phyloP scores from a whole-genome alignment of 495 filamentous ascomycete genomes.

The Penicillium goetzii region DNA sequence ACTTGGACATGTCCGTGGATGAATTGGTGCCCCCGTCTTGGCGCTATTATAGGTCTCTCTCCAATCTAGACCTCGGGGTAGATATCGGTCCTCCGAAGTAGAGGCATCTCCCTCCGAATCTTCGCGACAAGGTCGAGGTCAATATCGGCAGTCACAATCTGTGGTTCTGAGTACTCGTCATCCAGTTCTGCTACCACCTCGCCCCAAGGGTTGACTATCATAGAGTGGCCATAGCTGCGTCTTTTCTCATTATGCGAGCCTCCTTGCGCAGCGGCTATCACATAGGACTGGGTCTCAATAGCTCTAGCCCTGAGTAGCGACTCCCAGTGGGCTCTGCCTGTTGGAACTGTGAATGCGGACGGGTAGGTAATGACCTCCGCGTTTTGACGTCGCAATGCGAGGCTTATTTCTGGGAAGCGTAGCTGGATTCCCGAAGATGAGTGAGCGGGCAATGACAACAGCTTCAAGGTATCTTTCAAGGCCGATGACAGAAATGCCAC shows the following conservation, averaged over 20 bases:
- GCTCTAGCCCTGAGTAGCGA: conserved; percentile 76
- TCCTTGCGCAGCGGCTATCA: conserved; percentile 86
- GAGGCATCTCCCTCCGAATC: conserved; percentile 64
- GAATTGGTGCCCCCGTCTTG: not conserved
- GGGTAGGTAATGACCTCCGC: conserved; percentile 86
- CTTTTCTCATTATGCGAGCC: conserved; percentile 79
- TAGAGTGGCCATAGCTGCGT: conserved; percentile 83
- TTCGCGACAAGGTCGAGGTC: conserved; percentile 54
- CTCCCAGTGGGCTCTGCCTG: conserved; percentile 86
- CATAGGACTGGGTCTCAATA: conserved; percentile 87
- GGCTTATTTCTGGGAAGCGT: conserved; percentile 78
- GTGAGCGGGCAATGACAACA: not conserved
- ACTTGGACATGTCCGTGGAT: not conserved
- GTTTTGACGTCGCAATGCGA: conserved; percentile 65
- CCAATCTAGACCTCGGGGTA: conserved; percentile 53
- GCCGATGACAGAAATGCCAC: too few relatives aligned
- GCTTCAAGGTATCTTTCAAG: not conserved
- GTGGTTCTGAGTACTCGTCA: conserved; percentile 54
- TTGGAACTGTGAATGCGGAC: conserved; percentile 87
- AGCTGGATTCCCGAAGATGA: conserved; percentile 38
- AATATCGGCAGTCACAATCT: conserved; percentile 56
- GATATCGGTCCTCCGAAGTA: conserved; percentile 64
- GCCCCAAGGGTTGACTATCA: conserved; percentile 91
- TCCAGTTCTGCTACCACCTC: conserved; percentile 66
- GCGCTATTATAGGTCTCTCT: not conserved